These are phyloP conservation scores for Nothophoma quercina DNA, from an alignment of 2,329 filamentous ascomycete species.

Conservation along the genomic window DNA sequence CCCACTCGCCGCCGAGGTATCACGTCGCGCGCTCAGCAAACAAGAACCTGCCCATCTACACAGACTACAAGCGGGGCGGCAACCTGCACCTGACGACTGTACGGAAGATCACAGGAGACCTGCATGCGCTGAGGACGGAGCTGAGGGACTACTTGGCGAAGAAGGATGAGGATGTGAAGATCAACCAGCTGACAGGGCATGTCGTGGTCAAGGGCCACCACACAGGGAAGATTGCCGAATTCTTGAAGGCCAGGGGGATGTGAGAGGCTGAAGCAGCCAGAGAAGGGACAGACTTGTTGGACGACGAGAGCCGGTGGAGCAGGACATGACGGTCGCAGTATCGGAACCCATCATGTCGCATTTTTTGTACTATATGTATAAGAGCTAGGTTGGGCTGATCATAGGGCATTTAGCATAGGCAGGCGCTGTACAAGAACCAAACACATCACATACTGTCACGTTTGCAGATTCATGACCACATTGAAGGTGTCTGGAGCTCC, in stretches of 20 bases:
- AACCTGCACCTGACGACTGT: conserved; percentile 77
- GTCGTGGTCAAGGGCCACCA: conserved; percentile 57
- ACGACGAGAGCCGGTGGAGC: neutral
- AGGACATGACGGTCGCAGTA: no score
- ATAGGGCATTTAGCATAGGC: neutral
- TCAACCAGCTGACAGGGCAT: conserved; percentile 72
- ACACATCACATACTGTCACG: neutral
- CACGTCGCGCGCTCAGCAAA: conserved; percentile 74
- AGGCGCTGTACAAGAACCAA: neutral
- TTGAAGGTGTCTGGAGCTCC: no score
- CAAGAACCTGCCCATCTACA: conserved; percentile 79
- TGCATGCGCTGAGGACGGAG: conserved; percentile 68
- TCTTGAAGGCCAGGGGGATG: conserved; percentile 29
- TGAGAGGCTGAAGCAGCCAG: no score
- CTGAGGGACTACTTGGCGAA: conserved; percentile 67
- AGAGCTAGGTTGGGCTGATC: conserved; percentile 1
- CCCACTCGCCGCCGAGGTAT: conserved; percentile 61
- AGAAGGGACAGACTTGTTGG: neutral
- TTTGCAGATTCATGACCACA: no score
- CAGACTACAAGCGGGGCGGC: conserved; percentile 74
- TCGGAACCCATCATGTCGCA: neutral
- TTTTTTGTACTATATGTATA: conserved; percentile 20
- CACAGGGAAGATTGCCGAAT: conserved; percentile 17
- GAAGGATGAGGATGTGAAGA: conserved; percentile 60
- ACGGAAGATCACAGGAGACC: conserved; percentile 80